Conservation (phyloP, 306 rosid genomes). For the Malus sieversii region DNA sequence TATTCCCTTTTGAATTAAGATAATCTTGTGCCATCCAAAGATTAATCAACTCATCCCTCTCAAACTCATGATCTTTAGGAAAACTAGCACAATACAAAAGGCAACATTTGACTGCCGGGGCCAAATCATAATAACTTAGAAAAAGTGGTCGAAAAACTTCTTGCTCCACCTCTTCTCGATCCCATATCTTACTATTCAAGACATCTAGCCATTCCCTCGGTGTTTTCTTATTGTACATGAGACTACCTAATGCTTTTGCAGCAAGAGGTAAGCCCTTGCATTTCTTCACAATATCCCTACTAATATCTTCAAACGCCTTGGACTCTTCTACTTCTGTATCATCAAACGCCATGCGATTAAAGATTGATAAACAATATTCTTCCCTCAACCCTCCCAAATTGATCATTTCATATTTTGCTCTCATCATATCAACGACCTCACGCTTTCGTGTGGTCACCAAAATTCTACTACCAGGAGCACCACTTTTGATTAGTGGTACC, state of each 20-base stretch:
- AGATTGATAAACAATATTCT: not conserved
- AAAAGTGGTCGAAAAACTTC: not conserved
- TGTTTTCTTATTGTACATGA: not conserved
- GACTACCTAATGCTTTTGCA: constrained; percentile 1
- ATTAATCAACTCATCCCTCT: not conserved
- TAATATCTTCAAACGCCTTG: not conserved
- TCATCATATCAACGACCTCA: not conserved
- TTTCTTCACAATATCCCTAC: not conserved
- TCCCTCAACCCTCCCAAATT: not conserved
- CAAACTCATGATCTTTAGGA: not conserved
- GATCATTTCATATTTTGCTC: not conserved
- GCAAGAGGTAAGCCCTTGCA: not conserved
- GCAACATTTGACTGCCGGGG: not conserved
- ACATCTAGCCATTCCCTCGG: not conserved
- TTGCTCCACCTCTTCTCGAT: not conserved
- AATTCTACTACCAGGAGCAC: not conserved
- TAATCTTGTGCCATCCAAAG: not conserved
- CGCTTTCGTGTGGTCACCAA: not conserved
- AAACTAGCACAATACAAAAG: not conserved
- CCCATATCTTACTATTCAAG: constrained; percentile 3
- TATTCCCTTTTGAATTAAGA: not conserved
- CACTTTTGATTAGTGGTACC: not conserved
- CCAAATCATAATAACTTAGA: not conserved
- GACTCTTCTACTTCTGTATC: not conserved
- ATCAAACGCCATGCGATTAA: not conserved